Conservation (phyloP, 2,329 filamentous ascomycete genomes). For the Penicillium nordicum region DNA sequence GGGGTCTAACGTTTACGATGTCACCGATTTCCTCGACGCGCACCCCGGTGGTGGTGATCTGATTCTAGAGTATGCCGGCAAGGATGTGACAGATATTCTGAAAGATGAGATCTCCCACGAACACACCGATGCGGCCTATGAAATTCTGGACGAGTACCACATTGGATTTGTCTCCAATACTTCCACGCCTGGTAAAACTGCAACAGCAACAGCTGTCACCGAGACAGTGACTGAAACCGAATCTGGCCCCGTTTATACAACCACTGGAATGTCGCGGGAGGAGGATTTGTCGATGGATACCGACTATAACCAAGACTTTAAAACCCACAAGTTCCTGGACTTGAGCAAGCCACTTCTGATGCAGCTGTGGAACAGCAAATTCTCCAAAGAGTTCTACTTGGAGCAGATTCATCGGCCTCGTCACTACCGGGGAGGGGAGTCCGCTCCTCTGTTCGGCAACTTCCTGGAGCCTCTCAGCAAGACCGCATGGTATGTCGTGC, state of each 20-base stretch:
- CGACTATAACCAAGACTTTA: slow-evolving; percentile 71
- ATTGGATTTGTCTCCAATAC: slow-evolving; percentile 73
- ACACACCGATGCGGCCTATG: slow-evolving; percentile 92
- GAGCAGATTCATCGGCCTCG: slow-evolving; percentile 93
- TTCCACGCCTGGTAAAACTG: slow-evolving; percentile 40
- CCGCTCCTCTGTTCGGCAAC: slow-evolving; percentile 93
- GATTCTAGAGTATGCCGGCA: slow-evolving; percentile 83
- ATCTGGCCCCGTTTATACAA: slow-evolving; percentile 41
- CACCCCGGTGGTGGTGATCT: slow-evolving; percentile 89
- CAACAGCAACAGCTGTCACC: slow-evolving; percentile 25
- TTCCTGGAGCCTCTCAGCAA: slow-evolving; percentile 96
- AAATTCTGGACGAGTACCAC: slow-evolving; percentile 82
- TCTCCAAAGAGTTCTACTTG: slow-evolving; percentile 93
- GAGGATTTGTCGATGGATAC: slow-evolving; percentile 87
- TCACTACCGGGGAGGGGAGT: slow-evolving; percentile 90
- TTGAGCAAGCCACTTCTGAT: slow-evolving; percentile 77
- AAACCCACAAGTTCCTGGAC: slow-evolving; percentile 90
- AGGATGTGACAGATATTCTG: slow-evolving; percentile 79
- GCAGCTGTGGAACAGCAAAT: slow-evolving; percentile 85
- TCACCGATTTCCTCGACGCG: slow-evolving; percentile 84
- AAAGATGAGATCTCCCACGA: slow-evolving; percentile 77
- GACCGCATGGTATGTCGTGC: slow-evolving; percentile 92
- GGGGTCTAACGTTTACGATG: slow-evolving; percentile 86
- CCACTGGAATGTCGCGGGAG: slow-evolving; percentile 82
- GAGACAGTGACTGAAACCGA: slow-evolving; percentile 29